A percentile compares a stretch with the other conserved stretches of the same genome.
Evolutionary conservation across 192 early-diverging fungal species (phyloP).

Genomic region (Coemansia sp.): DNA sequence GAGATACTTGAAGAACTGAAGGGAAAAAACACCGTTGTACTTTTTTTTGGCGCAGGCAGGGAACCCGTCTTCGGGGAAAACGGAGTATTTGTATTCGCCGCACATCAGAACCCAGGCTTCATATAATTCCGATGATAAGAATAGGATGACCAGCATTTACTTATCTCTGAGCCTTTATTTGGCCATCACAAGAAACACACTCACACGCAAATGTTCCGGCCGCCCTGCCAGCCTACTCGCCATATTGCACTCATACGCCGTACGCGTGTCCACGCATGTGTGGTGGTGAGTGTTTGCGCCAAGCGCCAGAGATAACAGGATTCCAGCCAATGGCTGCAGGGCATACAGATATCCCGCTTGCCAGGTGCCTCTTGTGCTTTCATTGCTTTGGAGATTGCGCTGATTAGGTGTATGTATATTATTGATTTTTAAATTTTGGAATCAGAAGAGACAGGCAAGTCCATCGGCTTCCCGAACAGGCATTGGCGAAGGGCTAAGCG

Average conservation of each 20-base stretch:
- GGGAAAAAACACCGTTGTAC: not conserved
- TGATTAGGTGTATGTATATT: not conserved
- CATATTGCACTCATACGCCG: not conserved
- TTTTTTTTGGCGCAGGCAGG: not conserved
- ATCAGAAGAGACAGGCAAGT: not conserved
- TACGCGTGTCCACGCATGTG: not conserved
- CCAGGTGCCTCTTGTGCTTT: not conserved
- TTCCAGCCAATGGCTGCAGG: not conserved
- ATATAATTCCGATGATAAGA: not conserved
- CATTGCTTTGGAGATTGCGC: no score
- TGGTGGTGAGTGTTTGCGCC: not conserved
- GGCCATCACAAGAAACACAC: not conserved
- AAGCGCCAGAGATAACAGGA: not conserved
- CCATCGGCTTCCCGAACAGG: no score
- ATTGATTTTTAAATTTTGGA: not conserved
- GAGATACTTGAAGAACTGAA: not conserved
- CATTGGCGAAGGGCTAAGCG: no score
- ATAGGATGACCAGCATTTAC: not conserved
- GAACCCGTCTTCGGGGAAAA: conserved; percentile 14
- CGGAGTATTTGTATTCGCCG: conserved; percentile 38
- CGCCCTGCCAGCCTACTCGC: no score
- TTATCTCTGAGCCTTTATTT: not conserved
- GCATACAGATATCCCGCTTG: not conserved
- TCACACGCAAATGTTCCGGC: no score
- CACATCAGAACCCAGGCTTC: not conserved